A percentile compares a stretch with the other conserved stretches of the same genome.
phyloP scores from a whole-genome alignment of 768 basidiomycete species.

The Boletus vermiculosoides region DNA sequence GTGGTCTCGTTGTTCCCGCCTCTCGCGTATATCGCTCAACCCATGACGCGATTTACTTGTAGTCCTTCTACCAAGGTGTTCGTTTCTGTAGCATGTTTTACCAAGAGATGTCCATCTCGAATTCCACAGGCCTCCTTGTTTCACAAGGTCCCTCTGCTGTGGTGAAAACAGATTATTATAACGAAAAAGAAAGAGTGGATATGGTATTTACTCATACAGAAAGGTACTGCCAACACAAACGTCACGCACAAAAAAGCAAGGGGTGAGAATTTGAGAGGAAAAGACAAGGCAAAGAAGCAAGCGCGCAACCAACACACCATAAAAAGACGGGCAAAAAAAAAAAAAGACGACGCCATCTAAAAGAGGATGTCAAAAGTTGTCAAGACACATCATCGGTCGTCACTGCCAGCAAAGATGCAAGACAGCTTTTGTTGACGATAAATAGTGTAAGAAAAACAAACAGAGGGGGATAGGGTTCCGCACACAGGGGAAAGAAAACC shows the following conservation, averaged over 20 bases:
- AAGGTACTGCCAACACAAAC: background rate
- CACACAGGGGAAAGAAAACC: conserved; percentile 1
- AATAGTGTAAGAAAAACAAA: conserved; percentile 19
- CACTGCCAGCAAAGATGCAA: background rate
- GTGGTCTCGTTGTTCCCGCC: no score
- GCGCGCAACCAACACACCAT: background rate
- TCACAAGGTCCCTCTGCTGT: background rate
- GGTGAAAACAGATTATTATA: no score
- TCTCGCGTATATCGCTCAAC: no score
- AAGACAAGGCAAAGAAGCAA: background rate
- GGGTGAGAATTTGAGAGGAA: no score
- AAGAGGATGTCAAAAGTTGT: background rate
- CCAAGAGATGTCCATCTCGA: background rate
- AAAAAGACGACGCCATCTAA: background rate
- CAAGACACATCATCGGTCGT: background rate
- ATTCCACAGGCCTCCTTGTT: no score
- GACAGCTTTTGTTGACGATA: conserved; percentile 31
- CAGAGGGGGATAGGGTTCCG: conserved; percentile 14
- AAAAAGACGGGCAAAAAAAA: background rate
- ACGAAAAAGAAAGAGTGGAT: background rate
- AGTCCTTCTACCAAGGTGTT: no score
- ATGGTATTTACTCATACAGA: conserved; percentile 1
- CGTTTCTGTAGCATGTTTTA: background rate
- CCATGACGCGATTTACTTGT: no score
- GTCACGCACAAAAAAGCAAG: background rate